Percentiles rank a stretch among this genome's conserved stretches.
phyloP scores from a whole-genome alignment of 495 filamentous ascomycete genomes.

The Neurospora sp. region DNA sequence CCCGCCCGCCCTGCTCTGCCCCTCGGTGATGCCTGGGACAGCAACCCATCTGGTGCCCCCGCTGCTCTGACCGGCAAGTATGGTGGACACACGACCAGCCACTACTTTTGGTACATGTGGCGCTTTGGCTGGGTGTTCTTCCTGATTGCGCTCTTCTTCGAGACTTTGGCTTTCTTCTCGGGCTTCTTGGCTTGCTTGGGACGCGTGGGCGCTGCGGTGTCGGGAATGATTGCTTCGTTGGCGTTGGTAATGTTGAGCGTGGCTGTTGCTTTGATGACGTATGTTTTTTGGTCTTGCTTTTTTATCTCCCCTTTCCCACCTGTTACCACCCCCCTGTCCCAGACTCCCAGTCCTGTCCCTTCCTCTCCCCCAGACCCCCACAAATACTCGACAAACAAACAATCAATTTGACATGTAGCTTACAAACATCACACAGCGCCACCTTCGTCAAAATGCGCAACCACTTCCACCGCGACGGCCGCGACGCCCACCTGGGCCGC shows the following conservation, averaged over 20 bases:
- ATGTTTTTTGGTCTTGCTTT: conserved; percentile 12
- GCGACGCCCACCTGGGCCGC: conserved; percentile 50
- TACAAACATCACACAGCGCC: conserved; percentile 20
- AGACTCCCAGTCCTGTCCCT: not conserved
- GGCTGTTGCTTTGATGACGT: conserved; percentile 45
- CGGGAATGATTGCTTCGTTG: conserved; percentile 24
- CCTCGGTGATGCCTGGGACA: conserved; percentile 41
- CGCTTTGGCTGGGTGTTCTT: conserved; percentile 64
- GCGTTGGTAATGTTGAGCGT: conserved; percentile 37
- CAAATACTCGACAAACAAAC: not conserved
- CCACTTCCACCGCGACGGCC: conserved; percentile 49
- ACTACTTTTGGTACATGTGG: conserved; percentile 46
- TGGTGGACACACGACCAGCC: conserved; percentile 38
- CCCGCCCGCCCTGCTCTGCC: conserved; percentile 32
- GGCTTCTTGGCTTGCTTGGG: conserved; percentile 41
- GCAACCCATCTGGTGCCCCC: conserved; percentile 29
- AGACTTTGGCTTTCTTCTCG: conserved; percentile 43
- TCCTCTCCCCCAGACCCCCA: not conserved
- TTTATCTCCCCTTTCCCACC: not conserved
- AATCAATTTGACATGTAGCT: not conserved
- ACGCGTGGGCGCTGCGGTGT: conserved; percentile 37
- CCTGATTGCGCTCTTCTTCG: conserved; percentile 57
- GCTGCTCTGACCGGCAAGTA: conserved; percentile 30
- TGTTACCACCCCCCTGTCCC: not conserved
- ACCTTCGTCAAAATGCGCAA: conserved; percentile 70